Evolutionary conservation across 2,329 filamentous ascomycete genomes (phyloP).

Genomic region (Triangularia setosa): DNA sequence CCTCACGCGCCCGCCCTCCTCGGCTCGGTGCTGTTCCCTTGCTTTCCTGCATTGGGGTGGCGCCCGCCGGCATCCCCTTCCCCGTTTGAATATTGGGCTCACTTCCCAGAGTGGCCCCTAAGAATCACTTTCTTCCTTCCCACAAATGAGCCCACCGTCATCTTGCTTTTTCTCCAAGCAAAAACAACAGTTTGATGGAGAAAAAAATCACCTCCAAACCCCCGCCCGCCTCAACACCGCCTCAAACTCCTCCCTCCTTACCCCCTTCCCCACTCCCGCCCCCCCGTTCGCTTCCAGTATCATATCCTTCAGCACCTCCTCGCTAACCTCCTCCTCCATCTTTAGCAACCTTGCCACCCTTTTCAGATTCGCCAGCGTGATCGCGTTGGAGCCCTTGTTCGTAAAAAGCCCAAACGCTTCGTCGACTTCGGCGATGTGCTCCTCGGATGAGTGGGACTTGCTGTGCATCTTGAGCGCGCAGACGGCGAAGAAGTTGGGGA

Average conservation of each 20-base stretch:
- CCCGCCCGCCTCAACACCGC: constrained; percentile 81
- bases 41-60: no score
- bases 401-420: constrained; percentile 77
- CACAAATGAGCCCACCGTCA: neutral
- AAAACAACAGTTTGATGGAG: no score
- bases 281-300: constrained; percentile 89
- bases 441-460: constrained; percentile 48
- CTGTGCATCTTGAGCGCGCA: constrained; percentile 80
- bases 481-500: constrained; percentile 79
- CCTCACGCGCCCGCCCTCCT: no score
- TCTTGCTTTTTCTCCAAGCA: neutral
- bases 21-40: no score
- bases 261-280: constrained; percentile 64
- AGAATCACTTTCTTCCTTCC: no score
- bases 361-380: constrained; percentile 74
- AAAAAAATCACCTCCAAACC: constrained; percentile 72
- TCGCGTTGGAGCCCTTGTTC: constrained; percentile 47
- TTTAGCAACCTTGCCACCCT: constrained; percentile 76
- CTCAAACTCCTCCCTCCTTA: constrained; percentile 77
- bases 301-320: constrained; percentile 87
- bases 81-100: no score
- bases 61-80: no score
- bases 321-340: constrained; percentile 79
- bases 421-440: constrained; percentile 54
- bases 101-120: no score